phyloP scores from a whole-genome alignment of 805 yeast genomes.

The Candida peoriensis region DNA sequence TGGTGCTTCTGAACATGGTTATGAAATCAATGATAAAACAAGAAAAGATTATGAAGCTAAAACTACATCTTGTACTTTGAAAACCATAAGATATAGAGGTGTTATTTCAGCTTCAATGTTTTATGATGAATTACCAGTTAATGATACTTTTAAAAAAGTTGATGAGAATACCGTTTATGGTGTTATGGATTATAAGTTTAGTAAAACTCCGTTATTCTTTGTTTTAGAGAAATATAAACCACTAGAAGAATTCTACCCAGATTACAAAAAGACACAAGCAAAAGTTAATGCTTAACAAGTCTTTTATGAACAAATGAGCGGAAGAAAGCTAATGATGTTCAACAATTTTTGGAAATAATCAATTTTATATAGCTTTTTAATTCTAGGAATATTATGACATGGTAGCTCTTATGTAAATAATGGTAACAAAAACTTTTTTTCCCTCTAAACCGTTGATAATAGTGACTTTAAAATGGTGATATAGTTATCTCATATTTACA shows the following conservation, averaged over 20 bases:
- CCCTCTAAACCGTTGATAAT: too few species aligned
- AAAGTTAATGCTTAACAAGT: not conserved
- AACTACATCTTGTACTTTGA: constrained; percentile 1
- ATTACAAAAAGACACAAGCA: not conserved
- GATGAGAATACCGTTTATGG: not conserved
- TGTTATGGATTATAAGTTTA: constrained; percentile 2
- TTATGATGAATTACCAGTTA: constrained; percentile 1
- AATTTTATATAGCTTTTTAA: too few species aligned
- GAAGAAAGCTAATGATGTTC: too few species aligned
- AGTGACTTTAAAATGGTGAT: too few species aligned
- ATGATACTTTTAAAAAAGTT: not conserved
- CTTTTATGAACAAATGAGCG: too few species aligned
- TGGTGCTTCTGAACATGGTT: not conserved
- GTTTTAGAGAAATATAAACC: constrained; percentile 1
- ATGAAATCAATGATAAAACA: not conserved
- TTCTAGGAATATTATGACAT: too few species aligned
- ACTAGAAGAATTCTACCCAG: not conserved
- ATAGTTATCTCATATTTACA: too few species aligned
- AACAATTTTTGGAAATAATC: too few species aligned
- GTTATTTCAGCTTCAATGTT: constrained; percentile 1
- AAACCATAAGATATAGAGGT: not conserved
- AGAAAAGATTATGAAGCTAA: not conserved
- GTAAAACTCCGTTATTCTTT: not conserved
- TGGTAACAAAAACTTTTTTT: too few species aligned
- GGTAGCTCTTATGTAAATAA: too few species aligned